Percentiles rank a stretch among this genome's conserved stretches.
These are phyloP conservation scores for Coprinopsis cinerea DNA, from an alignment of 768 basidiomycete species.

Conservation along the genomic window DNA sequence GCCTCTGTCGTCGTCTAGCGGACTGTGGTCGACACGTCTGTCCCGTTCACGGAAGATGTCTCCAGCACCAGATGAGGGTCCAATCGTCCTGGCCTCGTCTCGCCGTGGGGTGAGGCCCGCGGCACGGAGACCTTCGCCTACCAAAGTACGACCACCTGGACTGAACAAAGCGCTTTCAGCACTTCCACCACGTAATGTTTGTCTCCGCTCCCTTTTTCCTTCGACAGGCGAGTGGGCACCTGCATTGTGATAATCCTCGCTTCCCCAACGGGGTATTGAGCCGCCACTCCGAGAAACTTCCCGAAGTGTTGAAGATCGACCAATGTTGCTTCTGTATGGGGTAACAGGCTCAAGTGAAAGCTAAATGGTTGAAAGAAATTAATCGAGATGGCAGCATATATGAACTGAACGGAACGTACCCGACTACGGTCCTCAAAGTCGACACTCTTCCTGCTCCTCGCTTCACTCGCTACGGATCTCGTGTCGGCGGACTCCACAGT, in stretches of 20 bases:
- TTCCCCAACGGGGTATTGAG: conserved; percentile 18
- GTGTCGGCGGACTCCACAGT: conserved; percentile 16
- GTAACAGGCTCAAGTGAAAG: conserved; percentile 32
- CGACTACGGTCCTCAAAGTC: not conserved
- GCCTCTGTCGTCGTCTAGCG: conserved; percentile 25
- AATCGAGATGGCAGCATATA: not conserved
- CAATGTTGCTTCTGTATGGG: conserved; percentile 24
- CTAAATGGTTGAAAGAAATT: conserved; percentile 14
- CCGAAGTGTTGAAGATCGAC: conserved; percentile 25
- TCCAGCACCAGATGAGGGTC: not conserved
- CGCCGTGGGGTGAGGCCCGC: conserved; percentile 52
- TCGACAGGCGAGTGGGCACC: conserved; percentile 9
- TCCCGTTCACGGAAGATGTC: conserved; percentile 25
- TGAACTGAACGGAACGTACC: not conserved
- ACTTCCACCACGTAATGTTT: conserved; percentile 58
- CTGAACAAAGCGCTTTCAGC: conserved; percentile 57
- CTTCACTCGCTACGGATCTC: conserved; percentile 5
- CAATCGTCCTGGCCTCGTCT: conserved; percentile 14
- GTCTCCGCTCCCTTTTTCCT: conserved; percentile 37
- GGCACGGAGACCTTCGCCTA: conserved; percentile 65
- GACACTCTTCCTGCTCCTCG: conserved; percentile 12
- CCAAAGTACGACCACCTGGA: conserved; percentile 43
- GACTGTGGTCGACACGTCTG: conserved; percentile 25
- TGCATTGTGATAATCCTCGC: conserved; percentile 21
- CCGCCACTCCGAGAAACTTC: conserved; percentile 17